Conservation (phyloP, 2,329 filamentous ascomycete genomes). For the Ceratocystis colombiana region DNA sequence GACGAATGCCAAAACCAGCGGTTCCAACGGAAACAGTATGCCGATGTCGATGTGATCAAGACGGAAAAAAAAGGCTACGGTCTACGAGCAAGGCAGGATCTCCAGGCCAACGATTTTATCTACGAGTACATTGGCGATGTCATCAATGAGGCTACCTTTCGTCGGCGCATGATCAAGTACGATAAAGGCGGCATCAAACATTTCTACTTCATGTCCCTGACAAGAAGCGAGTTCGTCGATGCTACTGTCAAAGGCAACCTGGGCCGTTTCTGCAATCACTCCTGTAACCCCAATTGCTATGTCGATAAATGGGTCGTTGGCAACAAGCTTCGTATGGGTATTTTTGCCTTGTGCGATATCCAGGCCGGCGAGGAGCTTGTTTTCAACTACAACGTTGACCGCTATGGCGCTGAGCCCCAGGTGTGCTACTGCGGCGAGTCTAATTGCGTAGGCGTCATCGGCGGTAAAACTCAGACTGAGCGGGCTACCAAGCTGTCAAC, state of each 20-base stretch:
- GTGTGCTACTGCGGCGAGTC: constrained; percentile 92
- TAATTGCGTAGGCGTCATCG: constrained; percentile 93
- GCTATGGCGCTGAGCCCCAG: constrained; percentile 92
- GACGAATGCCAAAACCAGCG: constrained; percentile 84
- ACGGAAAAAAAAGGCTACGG: constrained; percentile 97
- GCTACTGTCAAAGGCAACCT: constrained; percentile 95
- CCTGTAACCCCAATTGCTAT: constrained; percentile 96
- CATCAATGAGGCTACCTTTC: constrained; percentile 84
- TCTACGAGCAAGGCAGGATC: constrained; percentile 66
- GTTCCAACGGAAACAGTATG: constrained; percentile 83
- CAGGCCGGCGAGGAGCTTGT: constrained; percentile 86
- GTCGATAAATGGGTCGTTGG: constrained; percentile 99
- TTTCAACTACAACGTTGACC: constrained; percentile 99
- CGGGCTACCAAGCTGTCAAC: constrained; percentile 83
- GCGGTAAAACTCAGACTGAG: constrained; percentile 94
- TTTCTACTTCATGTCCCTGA: constrained; percentile 99
- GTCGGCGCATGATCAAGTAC: constrained; percentile 83
- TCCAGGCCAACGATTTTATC: constrained; percentile 81
- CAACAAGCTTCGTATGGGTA: constrained; percentile 96
- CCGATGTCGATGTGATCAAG: constrained; percentile 87
- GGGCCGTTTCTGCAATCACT: constrained; percentile 96
- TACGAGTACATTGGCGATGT: constrained; percentile 98
- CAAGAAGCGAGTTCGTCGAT: constrained; percentile 92
- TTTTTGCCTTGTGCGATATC: constrained; percentile 81
- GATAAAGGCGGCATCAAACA: constrained; percentile 96